These are phyloP conservation scores for Phtheirospermum japonicum DNA, from an alignment of 257 asterid genomes.

Conservation along the genomic window DNA sequence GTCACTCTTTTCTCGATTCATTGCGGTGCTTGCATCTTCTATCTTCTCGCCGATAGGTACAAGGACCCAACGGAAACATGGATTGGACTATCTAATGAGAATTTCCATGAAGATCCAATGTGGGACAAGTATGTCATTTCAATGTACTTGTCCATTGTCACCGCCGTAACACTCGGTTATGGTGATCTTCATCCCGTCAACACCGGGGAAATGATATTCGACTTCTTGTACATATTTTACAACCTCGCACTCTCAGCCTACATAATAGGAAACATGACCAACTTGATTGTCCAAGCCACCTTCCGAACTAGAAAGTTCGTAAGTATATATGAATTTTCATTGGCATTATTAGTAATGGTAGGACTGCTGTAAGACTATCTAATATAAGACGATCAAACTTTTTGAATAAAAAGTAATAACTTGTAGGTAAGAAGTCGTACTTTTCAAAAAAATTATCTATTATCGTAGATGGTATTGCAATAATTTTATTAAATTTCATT, in stretches of 20 bases:
- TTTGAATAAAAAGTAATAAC: no score
- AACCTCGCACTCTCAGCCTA: constrained; percentile 68
- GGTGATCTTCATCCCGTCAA: constrained; percentile 77
- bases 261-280: constrained; percentile 83
- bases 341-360: no score
- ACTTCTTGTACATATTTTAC: constrained; percentile 54
- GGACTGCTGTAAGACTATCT: no score
- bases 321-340: no score
- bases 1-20: constrained; percentile 72
- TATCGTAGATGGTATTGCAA: no score
- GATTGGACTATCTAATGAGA: constrained; percentile 33
- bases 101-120: constrained; percentile 31
- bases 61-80: constrained; percentile 48
- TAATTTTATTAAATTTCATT: no score
- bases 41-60: constrained; percentile 47
- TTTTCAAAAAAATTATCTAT: no score
- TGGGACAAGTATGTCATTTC: constrained; percentile 53
- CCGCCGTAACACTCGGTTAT: constrained; percentile 62
- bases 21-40: constrained; percentile 57
- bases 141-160: constrained; percentile 66
- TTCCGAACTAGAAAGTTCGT: constrained; percentile 68
- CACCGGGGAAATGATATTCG: constrained; percentile 56
- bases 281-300: constrained; percentile 80
- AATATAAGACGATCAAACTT: no score
- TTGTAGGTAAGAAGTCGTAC: no score